A percentile compares a stretch with the other conserved stretches of the same genome.
Evolutionary conservation across 148 eudicot genomes (phyloP).

Genomic region (Chenopodium formosanum): DNA sequence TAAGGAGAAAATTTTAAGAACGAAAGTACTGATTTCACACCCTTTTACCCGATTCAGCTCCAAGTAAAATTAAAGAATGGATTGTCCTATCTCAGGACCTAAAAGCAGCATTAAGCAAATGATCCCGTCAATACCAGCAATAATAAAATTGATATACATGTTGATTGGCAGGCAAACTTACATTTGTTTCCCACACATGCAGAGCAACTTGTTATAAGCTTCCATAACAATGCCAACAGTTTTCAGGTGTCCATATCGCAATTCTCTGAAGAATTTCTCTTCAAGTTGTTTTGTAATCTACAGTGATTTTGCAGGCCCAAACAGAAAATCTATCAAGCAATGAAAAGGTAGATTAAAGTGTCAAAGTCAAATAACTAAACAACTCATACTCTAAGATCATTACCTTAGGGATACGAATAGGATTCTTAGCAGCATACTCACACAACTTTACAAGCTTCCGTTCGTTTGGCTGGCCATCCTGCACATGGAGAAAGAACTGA

Average conservation of each 20-base stretch:
- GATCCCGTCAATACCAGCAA: neutral
- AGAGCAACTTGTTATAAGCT: conserved; percentile 68
- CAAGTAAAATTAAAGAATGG: neutral
- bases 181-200: conserved; percentile 80
- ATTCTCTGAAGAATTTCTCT: conserved; percentile 83
- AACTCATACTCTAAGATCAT: neutral
- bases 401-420: conserved; percentile 91
- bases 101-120: neutral
- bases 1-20: neutral
- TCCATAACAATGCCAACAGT: conserved; percentile 55
- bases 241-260: conserved; percentile 66
- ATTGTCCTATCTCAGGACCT: neutral
- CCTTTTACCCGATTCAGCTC: neutral
- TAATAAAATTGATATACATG: neutral
- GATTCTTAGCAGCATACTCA: conserved; percentile 98
- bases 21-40: neutral
- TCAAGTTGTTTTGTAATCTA: conserved; percentile 90
- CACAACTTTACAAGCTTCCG: conserved; percentile 83
- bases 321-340: neutral
- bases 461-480: conserved; percentile 70
- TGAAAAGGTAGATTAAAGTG: neutral
- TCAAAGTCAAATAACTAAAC: neutral
- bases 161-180: conserved; percentile 32
- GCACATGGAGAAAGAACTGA: conserved; percentile 25
- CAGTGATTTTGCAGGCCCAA: conserved; percentile 11